phyloP scores from a whole-genome alignment of 306 rosid species.

The Dalbergia cochinchinensis region DNA sequence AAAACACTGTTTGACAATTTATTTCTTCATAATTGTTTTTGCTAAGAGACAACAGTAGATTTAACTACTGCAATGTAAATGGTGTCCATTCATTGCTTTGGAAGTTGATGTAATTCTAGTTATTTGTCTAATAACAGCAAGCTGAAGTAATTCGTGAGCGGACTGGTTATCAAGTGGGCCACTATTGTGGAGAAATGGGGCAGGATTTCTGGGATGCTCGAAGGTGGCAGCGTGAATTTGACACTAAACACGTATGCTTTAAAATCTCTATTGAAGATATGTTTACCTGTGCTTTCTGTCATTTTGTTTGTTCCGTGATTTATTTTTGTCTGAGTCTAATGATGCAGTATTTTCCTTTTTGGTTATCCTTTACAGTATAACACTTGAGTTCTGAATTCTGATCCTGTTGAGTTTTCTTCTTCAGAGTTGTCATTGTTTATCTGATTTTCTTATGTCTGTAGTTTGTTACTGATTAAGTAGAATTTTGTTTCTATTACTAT shows the following conservation, averaged over 20 bases:
- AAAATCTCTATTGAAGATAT: slow-evolving; percentile 36
- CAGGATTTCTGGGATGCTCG: slow-evolving; percentile 99
- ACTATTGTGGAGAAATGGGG: slow-evolving; percentile 99
- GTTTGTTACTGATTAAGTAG: slow-evolving; percentile 18
- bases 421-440: slow-evolving; percentile 3
- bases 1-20: slow-evolving; percentile 11
- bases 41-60: slow-evolving; percentile 10
- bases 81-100: slow-evolving; percentile 8
- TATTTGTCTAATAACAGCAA: slow-evolving; percentile 73
- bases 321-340: not conserved
- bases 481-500: slow-evolving; percentile 7
- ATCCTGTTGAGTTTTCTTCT: slow-evolving; percentile 13
- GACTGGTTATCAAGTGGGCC: slow-evolving; percentile 94
- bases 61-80: slow-evolving; percentile 3
- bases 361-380: slow-evolving; percentile 20
- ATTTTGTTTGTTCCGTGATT: slow-evolving; percentile 28
- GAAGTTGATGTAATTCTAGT: slow-evolving; percentile 27
- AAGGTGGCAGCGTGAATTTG: slow-evolving; percentile 96
- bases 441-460: not conserved
- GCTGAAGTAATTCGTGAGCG: slow-evolving; percentile 98
- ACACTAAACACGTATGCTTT: slow-evolving; percentile 75
- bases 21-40: slow-evolving; percentile 12
- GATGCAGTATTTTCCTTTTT: not conserved
- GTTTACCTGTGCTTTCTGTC: slow-evolving; percentile 26
- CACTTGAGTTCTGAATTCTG: slow-evolving; percentile 32